Evolutionary conservation across 1,284 basidiomycete species (phyloP).

Genomic region (Boletellus deceptivus): DNA sequence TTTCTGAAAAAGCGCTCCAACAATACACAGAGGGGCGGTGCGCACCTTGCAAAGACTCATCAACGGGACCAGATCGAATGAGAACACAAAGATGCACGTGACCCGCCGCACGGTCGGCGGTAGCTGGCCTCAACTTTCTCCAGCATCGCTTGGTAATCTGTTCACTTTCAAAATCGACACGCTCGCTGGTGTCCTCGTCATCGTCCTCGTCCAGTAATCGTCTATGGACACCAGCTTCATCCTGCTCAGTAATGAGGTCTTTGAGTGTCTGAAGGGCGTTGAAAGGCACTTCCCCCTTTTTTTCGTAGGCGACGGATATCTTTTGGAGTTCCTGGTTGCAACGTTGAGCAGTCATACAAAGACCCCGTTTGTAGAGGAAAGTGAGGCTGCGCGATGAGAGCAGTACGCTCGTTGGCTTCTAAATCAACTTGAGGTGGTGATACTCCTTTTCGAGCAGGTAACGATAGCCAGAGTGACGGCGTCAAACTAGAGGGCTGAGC

Average conservation of each 20-base stretch:
- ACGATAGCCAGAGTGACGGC: constrained; percentile 49
- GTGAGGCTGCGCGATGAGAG: constrained; percentile 45
- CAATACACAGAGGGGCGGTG: constrained; percentile 33
- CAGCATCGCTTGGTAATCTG: constrained; percentile 30
- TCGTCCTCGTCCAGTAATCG: constrained; percentile 61
- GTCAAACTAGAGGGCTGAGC: constrained; percentile 87
- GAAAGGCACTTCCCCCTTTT: constrained; percentile 72
- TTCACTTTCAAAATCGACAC: constrained; percentile 53
- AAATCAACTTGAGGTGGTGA: constrained; percentile 55
- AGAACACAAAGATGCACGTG: constrained; percentile 20
- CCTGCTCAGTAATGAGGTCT: constrained; percentile 63
- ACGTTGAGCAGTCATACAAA: constrained; percentile 81
- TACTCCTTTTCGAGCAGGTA: constrained; percentile 80
- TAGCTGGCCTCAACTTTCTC: constrained; percentile 36
- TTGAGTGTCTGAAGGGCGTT: constrained; percentile 65
- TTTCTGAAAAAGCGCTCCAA: constrained; percentile 55
- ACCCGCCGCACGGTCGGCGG: constrained; percentile 22
- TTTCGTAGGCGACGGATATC: constrained; percentile 78
- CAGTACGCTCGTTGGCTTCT: constrained; percentile 60
- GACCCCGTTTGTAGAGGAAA: constrained; percentile 47
- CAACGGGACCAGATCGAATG: background rate
- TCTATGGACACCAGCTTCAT: constrained; percentile 59
- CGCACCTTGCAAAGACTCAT: constrained; percentile 19
- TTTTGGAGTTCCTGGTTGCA: constrained; percentile 84
- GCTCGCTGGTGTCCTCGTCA: constrained; percentile 52